Percentiles rank a stretch among this genome's conserved stretches.
These are phyloP conservation scores for Grosmannia clavigera DNA, from an alignment of 2,329 filamentous ascomycete genomes.

Conservation along the genomic window DNA sequence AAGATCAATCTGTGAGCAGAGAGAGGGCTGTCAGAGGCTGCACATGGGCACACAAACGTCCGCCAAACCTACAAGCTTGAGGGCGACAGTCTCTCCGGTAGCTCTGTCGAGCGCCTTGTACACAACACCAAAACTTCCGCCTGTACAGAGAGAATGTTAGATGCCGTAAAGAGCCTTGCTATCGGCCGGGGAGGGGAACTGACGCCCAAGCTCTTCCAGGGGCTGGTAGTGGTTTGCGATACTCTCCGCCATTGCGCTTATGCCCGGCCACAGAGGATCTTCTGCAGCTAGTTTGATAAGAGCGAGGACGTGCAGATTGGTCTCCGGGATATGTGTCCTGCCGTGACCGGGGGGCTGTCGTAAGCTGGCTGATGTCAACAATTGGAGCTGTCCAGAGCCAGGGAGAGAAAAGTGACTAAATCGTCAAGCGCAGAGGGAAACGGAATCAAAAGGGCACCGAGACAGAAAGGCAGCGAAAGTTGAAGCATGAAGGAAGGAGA, in stretches of 20 bases:
- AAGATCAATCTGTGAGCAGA: conserved; percentile 70
- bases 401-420: background rate
- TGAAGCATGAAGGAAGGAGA: background rate
- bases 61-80: conserved; percentile 68
- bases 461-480: background rate
- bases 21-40: conserved; percentile 4
- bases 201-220: conserved; percentile 90
- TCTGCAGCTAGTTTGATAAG: background rate
- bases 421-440: background rate
- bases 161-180: background rate
- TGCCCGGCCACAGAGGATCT: background rate
- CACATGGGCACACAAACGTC: background rate
- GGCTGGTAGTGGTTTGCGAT: conserved; percentile 87
- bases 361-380: background rate
- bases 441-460: background rate
- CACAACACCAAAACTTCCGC: conserved; percentile 90
- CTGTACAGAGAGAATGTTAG: conserved; percentile 27
- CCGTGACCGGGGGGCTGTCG: background rate
- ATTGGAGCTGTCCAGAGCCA: background rate
- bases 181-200: conserved; percentile 26
- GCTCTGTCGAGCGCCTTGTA: conserved; percentile 90
- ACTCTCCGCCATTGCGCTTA: conserved; percentile 37
- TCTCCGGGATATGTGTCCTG: background rate
- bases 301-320: background rate
- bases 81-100: conserved; percentile 87